Base-by-base conservation (phyloP, 1,284 basidiomycete genomes). In the Apiotrichum siamense region DNA sequence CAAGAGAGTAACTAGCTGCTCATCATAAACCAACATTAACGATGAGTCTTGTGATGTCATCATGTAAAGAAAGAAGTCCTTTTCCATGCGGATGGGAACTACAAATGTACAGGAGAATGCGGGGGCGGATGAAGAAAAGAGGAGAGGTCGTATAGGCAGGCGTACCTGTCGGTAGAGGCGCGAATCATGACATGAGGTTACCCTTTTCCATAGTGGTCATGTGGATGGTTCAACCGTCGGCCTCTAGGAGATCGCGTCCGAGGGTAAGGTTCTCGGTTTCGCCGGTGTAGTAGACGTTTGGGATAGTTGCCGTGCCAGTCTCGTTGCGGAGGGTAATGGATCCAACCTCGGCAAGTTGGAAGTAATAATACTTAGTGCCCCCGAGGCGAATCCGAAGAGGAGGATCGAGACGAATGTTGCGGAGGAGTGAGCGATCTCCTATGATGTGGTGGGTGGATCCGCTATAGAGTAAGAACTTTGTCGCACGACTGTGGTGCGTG, bases 381-480 rank as follows among this genome's bases (percentile, higher is more conserved):
- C 32, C 44, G 7, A 46, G 44, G 25, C 38, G 35, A 26, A 46
- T 27, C 4, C 36, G 35, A 17, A 33, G 21, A 17, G 24, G 15
- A 15, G 24, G n/a, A n/a, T n/a, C 24, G 26, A 46, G 6, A 35
- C 29, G 29, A 26, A 46, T 13, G 35, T 37, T 18, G n/a, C 2
- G 4, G n/a, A 46, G 44, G 26, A 46, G 35, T 24, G 4, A 11
- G 3, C 21, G 15, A 36, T 46, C 38, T n/a, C 32, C 35, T 7
- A 46, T 36, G 12, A 46, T 46, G 36, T 46, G 35, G 36, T 46
- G 44, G 4, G 44, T 46, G 24, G 44, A 23, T 29, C 44, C 44
- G 23, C 44, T 46, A 36, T 46, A 35, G 25, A 46, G 11, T 3
- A 46, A 36, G 26, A 46, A 17, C n/a, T n/a, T n/a, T n/a, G n/a